Evolutionary conservation across 2,329 filamentous ascomycete species (phyloP).

Genomic region (Pseudomassariella vexata): DNA sequence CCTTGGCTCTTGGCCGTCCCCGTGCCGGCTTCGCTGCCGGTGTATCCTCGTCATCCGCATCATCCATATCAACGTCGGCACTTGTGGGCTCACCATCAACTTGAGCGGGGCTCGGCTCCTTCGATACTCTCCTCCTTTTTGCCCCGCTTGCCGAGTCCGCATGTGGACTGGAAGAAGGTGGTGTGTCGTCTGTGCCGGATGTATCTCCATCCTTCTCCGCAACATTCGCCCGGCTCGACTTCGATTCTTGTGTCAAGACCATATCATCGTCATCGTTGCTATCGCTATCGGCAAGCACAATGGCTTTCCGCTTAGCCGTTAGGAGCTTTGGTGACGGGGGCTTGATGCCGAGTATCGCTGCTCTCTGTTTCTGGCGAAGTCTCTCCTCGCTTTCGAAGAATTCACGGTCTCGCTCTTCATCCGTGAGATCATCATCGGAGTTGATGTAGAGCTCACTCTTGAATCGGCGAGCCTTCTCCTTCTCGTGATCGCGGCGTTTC

Average conservation of each 20-base stretch:
- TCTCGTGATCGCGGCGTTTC: constrained; percentile 59
- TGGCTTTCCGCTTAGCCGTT: constrained; percentile 25
- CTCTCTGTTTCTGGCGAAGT: constrained; percentile 49
- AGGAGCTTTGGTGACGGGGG: constrained; percentile 3
- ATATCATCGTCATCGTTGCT: constrained; percentile 17
- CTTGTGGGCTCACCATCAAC: constrained; percentile 10
- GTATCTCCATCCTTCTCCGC: constrained; percentile 19
- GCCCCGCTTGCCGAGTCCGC: constrained; percentile 10
- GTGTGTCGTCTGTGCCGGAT: constrained; percentile 27
- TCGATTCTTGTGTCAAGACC: constrained; percentile 14
- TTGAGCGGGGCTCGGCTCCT: constrained; percentile 11
- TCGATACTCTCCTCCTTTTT: constrained; percentile 23
- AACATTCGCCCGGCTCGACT: constrained; percentile 9
- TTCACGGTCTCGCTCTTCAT: constrained; percentile 62
- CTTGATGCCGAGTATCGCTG: constrained; percentile 20
- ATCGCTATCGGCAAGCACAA: constrained; percentile 18
- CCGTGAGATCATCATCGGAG: constrained; percentile 83
- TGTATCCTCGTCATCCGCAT: constrained; percentile 28
- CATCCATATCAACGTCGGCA: constrained; percentile 22
- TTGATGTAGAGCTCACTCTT: constrained; percentile 81
- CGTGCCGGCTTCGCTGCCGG: constrained; percentile 27
- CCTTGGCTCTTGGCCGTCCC: constrained; percentile 37
- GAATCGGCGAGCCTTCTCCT: constrained; percentile 72
- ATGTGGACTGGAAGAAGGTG: constrained; percentile 32
- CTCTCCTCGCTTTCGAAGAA: constrained; percentile 75